Evolutionary conservation across 2,329 filamentous ascomycete genomes (phyloP), one percentile per base, ranked within the genome.

Genomic region (Macroventuria anomochaeta): DNA sequence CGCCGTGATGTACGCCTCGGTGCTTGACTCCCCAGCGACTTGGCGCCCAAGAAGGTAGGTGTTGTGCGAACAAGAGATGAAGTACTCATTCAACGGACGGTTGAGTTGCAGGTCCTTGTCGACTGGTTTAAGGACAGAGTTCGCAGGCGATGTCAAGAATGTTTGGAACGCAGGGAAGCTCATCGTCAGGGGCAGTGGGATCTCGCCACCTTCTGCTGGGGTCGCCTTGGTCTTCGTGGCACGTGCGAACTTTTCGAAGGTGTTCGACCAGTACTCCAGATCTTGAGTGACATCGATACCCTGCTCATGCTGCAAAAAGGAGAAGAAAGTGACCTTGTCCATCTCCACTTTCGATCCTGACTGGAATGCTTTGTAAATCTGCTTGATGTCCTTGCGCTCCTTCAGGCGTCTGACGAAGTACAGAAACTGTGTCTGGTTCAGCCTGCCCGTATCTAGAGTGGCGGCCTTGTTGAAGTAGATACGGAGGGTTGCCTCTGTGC

Each of bases 31-130:
- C 23, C 93, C 93, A 10, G 87, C 89, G 2, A 97, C 88, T 73
- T 99, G 95, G 47, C 93, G 88, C 12, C 95, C 95, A 4, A 96
- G 81, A 0, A 99, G 86, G 69, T 99, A 99, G 0, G 95, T 99
- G 76, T 99, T 99, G 81, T 99, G 95, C 1, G 95, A 97, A 78
- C 93, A 97, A 1, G 93, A 97, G 62, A 99, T 95, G 79, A 92
- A 97, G 75, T 99, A 99, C 71, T 97, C 93, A 71, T 96, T 96
- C 72, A 97, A 80, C 0, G 95, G 95, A 20, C 90, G 86, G 69
- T 96, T 87, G 48, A 97, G 85, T 5, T 79, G 79, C 49, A 86
- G 85, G 23, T 85, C 77, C 11, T 83, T 75, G n/a, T 85, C 83
- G 56, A 83, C 81, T 34, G 83, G 82, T 23, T 83, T 77, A 34